Percentiles rank a stretch among this genome's conserved stretches.
These are phyloP conservation scores for Leptographium lundbergii DNA, from an alignment of 2,329 filamentous ascomycete genomes.

Conservation along the genomic window DNA sequence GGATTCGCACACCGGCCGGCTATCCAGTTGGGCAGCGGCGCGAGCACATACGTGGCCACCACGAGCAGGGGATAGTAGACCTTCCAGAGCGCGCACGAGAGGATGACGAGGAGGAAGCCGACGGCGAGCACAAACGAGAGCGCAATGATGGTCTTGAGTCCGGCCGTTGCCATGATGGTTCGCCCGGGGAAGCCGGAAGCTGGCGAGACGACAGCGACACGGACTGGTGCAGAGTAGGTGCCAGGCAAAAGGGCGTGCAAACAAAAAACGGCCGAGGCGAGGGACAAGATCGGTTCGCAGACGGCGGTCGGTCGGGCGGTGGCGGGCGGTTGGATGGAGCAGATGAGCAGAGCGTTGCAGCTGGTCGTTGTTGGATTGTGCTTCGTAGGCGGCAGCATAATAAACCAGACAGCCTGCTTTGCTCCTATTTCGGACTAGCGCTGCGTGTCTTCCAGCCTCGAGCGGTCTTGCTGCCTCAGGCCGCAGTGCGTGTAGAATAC, in stretches of 20 bases:
- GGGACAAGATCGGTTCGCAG: no score
- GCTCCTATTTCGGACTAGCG: background rate
- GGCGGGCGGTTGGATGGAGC: background rate
- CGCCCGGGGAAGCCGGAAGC: no score
- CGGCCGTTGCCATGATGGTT: slow-evolving; percentile 48
- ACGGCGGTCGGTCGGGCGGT: no score
- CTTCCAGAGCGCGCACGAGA: slow-evolving; percentile 89
- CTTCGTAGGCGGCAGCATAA: background rate
- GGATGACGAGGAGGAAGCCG: slow-evolving; percentile 96
- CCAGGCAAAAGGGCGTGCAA: no score
- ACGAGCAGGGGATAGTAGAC: slow-evolving; percentile 93
- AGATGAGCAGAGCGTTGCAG: background rate
- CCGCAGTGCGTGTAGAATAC: background rate
- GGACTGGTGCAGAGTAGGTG: no score
- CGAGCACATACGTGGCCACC: slow-evolving; percentile 87
- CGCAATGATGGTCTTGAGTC: slow-evolving; percentile 97
- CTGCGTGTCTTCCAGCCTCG: no score
- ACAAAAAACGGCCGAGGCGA: no score
- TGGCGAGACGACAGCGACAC: no score
- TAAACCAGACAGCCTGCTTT: background rate
- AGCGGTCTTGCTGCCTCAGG: slow-evolving; percentile 1
- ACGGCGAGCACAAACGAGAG: slow-evolving; percentile 98
- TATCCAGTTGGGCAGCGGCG: slow-evolving; percentile 93
- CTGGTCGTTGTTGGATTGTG: background rate
- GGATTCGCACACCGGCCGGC: slow-evolving; percentile 77